Percentiles rank a stretch among this genome's conserved stretches.
Evolutionary conservation across 2,329 filamentous ascomycete species (phyloP).

Genomic region (Biscogniauxia sp.): DNA sequence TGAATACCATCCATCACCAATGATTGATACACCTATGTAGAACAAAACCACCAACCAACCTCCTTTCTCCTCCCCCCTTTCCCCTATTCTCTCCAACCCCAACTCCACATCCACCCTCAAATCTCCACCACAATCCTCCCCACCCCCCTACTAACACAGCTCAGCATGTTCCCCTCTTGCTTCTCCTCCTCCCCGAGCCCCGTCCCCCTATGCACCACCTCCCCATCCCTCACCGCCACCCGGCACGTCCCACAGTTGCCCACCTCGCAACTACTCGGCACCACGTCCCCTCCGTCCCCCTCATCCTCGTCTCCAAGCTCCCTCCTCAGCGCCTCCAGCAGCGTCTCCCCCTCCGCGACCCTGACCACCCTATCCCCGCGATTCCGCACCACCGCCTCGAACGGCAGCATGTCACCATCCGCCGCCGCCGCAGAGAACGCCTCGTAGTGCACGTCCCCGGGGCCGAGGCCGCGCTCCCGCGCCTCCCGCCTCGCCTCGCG

Average conservation of each 20-base stretch:
- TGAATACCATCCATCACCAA: too few species aligned
- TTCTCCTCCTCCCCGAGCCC: conserved; percentile 46
- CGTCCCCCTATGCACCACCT: conserved; percentile 49
- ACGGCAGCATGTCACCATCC: conserved; percentile 60
- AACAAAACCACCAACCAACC: too few species aligned
- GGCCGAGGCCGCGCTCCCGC: conserved; percentile 40
- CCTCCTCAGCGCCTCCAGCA: conserved; percentile 47
- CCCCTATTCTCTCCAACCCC: background rate
- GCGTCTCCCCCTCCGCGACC: conserved; percentile 47
- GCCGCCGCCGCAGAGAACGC: conserved; percentile 50
- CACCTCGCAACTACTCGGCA: conserved; percentile 51
- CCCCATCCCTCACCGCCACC: conserved; percentile 40
- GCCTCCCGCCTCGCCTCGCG: conserved; percentile 45
- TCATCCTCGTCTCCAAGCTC: conserved; percentile 38
- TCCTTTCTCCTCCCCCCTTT: too few species aligned
- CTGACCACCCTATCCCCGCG: conserved; percentile 38
- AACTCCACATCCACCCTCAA: conserved; percentile 22
- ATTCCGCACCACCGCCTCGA: conserved; percentile 53
- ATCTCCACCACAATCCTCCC: conserved; percentile 49
- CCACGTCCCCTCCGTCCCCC: conserved; percentile 18
- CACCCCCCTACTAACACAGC: conserved; percentile 52
- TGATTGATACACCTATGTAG: too few species aligned
- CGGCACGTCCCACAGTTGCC: conserved; percentile 55
- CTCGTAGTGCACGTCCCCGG: conserved; percentile 58
- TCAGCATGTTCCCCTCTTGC: conserved; percentile 40